phyloP scores from a whole-genome alignment of 371 early-diverging fungal species.

The Rhizopus arrhizus region DNA sequence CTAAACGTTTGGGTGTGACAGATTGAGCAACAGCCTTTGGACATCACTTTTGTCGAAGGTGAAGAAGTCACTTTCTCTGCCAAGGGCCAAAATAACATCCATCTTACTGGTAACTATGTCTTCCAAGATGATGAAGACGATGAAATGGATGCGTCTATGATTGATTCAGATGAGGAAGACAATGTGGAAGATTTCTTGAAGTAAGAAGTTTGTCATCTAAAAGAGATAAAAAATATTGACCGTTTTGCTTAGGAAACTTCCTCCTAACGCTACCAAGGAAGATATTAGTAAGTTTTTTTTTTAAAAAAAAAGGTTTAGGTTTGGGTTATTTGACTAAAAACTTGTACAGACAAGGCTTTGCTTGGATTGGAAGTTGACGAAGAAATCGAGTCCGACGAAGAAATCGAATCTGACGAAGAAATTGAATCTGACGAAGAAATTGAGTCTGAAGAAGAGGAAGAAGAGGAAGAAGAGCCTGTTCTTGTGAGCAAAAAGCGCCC shows the following conservation, averaged over 20 bases:
- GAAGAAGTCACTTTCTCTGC: slow-evolving; percentile 76
- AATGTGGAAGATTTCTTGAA: slow-evolving; percentile 9
- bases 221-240: neutral
- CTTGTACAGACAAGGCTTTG: slow-evolving; percentile 13
- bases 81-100: slow-evolving; percentile 59
- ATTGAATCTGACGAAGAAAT: slow-evolving; percentile 32
- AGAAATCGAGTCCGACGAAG: slow-evolving; percentile 54
- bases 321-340: neutral
- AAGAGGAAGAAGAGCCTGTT: slow-evolving; percentile 36
- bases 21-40: slow-evolving; percentile 72
- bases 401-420: slow-evolving; percentile 37
- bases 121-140: slow-evolving; percentile 39
- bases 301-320: neutral
- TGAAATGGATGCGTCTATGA: slow-evolving; percentile 38
- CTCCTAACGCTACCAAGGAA: slow-evolving; percentile 11
- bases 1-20: no score
- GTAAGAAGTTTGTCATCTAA: slow-evolving; percentile 1
- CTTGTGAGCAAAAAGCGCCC: slow-evolving; percentile 26
- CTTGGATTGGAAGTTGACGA: slow-evolving; percentile 21
- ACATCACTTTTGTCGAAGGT: slow-evolving; percentile 76
- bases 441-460: slow-evolving; percentile 33
- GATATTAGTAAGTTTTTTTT: neutral
- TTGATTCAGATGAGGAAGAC: slow-evolving; percentile 52
- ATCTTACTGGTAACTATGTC: slow-evolving; percentile 80
- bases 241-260: slow-evolving; percentile 16